Evolutionary conservation across 169 alveolate species (phyloP).

Genomic region (Cryptosporidium sp.): DNA sequence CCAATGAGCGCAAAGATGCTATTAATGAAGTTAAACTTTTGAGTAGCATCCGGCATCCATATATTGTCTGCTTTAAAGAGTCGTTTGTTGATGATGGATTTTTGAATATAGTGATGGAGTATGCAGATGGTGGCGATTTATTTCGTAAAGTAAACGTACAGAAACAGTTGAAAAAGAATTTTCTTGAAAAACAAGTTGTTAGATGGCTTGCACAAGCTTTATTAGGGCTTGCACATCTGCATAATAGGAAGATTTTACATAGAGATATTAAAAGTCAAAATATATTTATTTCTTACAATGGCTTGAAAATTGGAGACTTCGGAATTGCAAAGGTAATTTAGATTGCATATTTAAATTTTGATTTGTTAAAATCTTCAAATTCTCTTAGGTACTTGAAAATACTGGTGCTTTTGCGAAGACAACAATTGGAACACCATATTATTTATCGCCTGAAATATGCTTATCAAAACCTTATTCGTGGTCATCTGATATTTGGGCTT

Average conservation of each 20-base stretch:
- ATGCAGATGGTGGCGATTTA: slow-evolving; percentile 90
- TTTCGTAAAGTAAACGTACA: slow-evolving; percentile 8
- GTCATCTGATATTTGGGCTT: slow-evolving; percentile 99
- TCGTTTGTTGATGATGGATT: slow-evolving; percentile 88
- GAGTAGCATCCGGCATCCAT: slow-evolving; percentile 84
- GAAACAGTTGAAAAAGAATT: slow-evolving; percentile 11
- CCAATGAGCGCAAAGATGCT: slow-evolving; percentile 85
- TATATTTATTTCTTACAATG: slow-evolving; percentile 87
- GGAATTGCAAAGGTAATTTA: slow-evolving; percentile 89
- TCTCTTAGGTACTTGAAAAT: slow-evolving; percentile 87
- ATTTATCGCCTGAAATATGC: slow-evolving; percentile 99
- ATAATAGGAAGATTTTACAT: slow-evolving; percentile 87
- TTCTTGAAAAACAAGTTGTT: slow-evolving; percentile 82
- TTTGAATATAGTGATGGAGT: slow-evolving; percentile 90
- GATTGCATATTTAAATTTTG: neutral
- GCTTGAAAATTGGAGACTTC: slow-evolving; percentile 92
- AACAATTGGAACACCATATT: slow-evolving; percentile 99
- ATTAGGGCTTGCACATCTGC: slow-evolving; percentile 87
- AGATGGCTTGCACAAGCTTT: slow-evolving; percentile 87
- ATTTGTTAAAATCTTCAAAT: neutral
- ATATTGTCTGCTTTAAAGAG: slow-evolving; percentile 88
- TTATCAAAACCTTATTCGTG: slow-evolving; percentile 78
- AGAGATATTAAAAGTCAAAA: slow-evolving; percentile 93
- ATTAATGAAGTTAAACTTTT: slow-evolving; percentile 85
- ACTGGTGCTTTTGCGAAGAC: slow-evolving; percentile 96